Evolutionary conservation across 2,329 filamentous ascomycete genomes (phyloP).

Genomic region (Talaromyces sp.): DNA sequence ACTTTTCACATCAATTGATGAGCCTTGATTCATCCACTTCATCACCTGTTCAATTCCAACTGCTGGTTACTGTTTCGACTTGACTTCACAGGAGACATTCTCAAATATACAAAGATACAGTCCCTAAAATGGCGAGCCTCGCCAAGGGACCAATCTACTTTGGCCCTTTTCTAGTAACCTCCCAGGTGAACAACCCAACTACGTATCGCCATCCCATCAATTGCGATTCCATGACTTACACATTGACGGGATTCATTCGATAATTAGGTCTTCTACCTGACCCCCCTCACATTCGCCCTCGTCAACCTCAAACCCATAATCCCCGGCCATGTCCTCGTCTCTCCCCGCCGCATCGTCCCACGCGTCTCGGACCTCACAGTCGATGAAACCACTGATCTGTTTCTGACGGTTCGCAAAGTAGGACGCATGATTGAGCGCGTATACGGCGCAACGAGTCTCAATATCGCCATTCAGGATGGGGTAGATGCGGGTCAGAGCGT

Average conservation of each 20-base stretch:
- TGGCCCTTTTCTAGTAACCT: slow-evolving; percentile 70
- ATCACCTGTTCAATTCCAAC: neutral
- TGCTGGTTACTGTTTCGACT: no score
- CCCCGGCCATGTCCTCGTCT: slow-evolving; percentile 89
- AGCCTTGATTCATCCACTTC: neutral
- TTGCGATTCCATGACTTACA: neutral
- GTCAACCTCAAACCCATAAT: slow-evolving; percentile 95
- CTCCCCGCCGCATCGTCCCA: slow-evolving; percentile 64
- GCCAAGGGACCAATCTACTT: slow-evolving; percentile 56
- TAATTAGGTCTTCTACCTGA: slow-evolving; percentile 76
- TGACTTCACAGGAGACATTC: no score
- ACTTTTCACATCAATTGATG: neutral
- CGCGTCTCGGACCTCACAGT: slow-evolving; percentile 71
- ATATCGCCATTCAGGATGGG: slow-evolving; percentile 94
- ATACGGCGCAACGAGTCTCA: slow-evolving; percentile 70
- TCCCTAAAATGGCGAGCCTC: slow-evolving; percentile 8
- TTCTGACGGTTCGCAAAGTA: slow-evolving; percentile 78
- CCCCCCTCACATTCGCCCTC: slow-evolving; percentile 74
- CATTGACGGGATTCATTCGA: neutral
- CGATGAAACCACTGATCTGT: slow-evolving; percentile 77
- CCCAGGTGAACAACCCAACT: slow-evolving; percentile 54
- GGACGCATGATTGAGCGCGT: slow-evolving; percentile 67
- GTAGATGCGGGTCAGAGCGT: slow-evolving; percentile 88
- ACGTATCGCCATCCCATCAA: neutral
- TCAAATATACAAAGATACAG: neutral